phyloP scores from a whole-genome alignment of 2,329 filamentous ascomycete species.

The Teratosphaeria nubilosa region DNA sequence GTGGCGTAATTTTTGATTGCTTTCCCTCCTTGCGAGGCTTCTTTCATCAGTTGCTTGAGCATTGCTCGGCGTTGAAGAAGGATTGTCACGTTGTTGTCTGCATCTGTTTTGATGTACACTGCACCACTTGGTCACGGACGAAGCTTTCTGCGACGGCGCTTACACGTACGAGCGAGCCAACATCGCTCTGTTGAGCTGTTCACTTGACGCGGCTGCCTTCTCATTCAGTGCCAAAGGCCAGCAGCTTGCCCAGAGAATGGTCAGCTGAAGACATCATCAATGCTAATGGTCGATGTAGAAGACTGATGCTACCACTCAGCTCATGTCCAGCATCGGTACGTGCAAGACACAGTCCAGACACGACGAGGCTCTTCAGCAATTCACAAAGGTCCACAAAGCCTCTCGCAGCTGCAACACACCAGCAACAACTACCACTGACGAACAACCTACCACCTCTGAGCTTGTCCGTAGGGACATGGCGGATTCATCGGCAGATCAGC shows the following conservation, averaged over 20 bases:
- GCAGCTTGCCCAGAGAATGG: too few species aligned
- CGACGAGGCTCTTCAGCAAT: background rate
- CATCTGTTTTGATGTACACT: too few species aligned
- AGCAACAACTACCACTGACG: too few species aligned
- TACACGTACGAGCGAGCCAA: background rate
- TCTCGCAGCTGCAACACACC: background rate
- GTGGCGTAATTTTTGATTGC: constrained; percentile 4
- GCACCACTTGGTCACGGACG: too few species aligned
- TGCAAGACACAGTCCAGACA: background rate
- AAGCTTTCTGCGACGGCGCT: too few species aligned
- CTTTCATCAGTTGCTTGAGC: constrained; percentile 2
- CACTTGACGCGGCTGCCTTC: too few species aligned
- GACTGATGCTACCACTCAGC: background rate
- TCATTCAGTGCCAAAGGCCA: too few species aligned
- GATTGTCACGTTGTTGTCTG: background rate
- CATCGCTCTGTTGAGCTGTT: too few species aligned
- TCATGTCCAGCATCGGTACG: background rate
- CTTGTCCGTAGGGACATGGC: too few species aligned
- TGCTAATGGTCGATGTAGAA: background rate
- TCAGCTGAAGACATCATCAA: background rate
- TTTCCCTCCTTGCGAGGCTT: background rate
- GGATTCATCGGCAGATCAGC: too few species aligned
- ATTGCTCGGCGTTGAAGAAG: background rate
- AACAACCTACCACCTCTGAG: too few species aligned
- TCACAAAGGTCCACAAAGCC: background rate